Conservation (phyloP, 306 rosid genomes). For the Cercis canadensis region DNA sequence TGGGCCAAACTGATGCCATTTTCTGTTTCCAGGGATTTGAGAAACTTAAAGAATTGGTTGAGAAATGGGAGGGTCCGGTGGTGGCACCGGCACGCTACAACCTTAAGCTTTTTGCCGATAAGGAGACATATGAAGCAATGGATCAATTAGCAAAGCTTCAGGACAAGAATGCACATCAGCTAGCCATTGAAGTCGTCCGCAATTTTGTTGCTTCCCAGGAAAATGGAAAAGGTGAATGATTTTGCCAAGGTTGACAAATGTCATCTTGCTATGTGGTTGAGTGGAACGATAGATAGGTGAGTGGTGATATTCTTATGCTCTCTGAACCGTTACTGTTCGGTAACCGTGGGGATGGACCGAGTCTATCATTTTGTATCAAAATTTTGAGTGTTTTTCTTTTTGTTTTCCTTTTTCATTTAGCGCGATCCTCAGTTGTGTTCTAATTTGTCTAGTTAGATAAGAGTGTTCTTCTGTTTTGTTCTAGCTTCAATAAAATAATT, state of each 20-base stretch:
- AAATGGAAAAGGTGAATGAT: constrained; percentile 79
- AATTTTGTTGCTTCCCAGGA: constrained; percentile 77
- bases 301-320: constrained; percentile 35
- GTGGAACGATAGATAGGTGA: constrained; percentile 29
- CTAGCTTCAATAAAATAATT: constrained; percentile 31
- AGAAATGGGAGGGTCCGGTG: constrained; percentile 91
- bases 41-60: constrained; percentile 73
- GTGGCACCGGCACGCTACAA: constrained; percentile 67
- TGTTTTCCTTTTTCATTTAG: too few relatives aligned
- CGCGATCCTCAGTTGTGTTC: constrained; percentile 13
- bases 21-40: constrained; percentile 78
- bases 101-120: constrained; percentile 86
- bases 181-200: constrained; percentile 92
- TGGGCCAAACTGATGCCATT: constrained; percentile 34
- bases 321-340: constrained; percentile 53
- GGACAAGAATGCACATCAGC: constrained; percentile 88
- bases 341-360: constrained; percentile 46
- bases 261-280: constrained; percentile 30
- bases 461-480: constrained; percentile 17
- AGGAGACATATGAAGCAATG: constrained; percentile 81
- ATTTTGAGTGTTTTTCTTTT: constrained; percentile 31
- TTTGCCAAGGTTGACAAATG: too few relatives aligned
- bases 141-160: constrained; percentile 78
- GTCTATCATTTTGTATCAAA: constrained; percentile 38
- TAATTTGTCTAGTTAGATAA: constrained; percentile 11